A percentile compares a stretch with the other conserved stretches of the same genome.
Evolutionary conservation across 2,329 filamentous ascomycete genomes (phyloP).

Genomic region (Ophiocordyceps robertsii): DNA sequence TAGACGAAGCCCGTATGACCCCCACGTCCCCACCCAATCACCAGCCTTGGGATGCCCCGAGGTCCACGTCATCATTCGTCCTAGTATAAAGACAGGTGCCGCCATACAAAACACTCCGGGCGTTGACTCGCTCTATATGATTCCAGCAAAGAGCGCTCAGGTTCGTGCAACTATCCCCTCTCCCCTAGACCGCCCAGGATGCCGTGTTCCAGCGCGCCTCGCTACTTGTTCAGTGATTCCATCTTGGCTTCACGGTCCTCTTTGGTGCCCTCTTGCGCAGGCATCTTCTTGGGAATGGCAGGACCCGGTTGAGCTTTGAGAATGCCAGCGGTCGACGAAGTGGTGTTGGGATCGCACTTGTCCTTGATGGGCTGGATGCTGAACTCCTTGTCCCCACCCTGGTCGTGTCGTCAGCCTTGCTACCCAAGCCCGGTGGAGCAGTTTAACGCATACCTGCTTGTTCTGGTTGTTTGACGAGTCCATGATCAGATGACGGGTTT

Average conservation of each 20-base stretch:
- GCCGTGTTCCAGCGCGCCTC: too few relatives aligned
- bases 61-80: too few relatives aligned
- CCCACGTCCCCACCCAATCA: too few relatives aligned
- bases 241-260: slow-evolving; percentile 55
- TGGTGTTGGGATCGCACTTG: slow-evolving; percentile 29
- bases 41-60: too few relatives aligned
- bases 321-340: slow-evolving; percentile 16
- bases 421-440: background rate
- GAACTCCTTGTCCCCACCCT: slow-evolving; percentile 28
- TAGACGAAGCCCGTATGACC: too few relatives aligned
- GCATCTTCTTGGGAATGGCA: slow-evolving; percentile 38
- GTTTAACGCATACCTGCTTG: slow-evolving; percentile 14
- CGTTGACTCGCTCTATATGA: too few relatives aligned
- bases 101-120: too few relatives aligned
- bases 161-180: too few relatives aligned
- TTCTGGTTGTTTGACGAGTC: slow-evolving; percentile 8
- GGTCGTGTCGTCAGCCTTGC: slow-evolving; percentile 12
- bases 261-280: slow-evolving; percentile 45
- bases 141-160: too few relatives aligned
- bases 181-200: too few relatives aligned
- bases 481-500: slow-evolving; percentile 4
- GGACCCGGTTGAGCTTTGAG: slow-evolving; percentile 44
- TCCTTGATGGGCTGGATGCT: slow-evolving; percentile 31
- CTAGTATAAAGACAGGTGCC: too few relatives aligned
- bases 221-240: slow-evolving; percentile 51